Conservation (phyloP, 192 early-diverging fungal species). For the Podila clonocystis region DNA sequence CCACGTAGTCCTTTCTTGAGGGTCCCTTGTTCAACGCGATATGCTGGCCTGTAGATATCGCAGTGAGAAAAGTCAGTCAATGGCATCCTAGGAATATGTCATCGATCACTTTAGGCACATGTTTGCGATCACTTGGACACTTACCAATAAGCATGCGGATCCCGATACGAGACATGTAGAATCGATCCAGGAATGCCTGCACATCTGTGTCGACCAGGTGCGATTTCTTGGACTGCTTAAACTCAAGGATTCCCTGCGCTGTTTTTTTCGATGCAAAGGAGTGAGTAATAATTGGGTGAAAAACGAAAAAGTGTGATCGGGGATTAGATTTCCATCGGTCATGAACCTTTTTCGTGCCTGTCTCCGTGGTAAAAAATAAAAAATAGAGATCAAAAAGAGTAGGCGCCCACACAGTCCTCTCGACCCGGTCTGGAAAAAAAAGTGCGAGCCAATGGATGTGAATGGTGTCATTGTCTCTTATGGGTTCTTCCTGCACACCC, state of each 20-base stretch:
- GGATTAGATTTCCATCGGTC: background rate
- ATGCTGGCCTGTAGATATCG: conserved; percentile 69
- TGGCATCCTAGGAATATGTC: background rate
- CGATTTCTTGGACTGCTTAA: conserved; percentile 72
- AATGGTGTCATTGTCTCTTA: background rate
- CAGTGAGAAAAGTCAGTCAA: background rate
- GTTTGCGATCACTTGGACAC: background rate
- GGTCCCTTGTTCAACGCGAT: conserved; percentile 74
- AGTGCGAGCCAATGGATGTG: background rate
- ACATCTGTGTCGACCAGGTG: conserved; percentile 75
- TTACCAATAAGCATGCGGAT: conserved; percentile 96
- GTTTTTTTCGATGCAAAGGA: background rate
- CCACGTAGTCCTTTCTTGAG: conserved; percentile 81
- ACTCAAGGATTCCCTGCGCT: conserved; percentile 94
- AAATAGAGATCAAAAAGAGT: too few species aligned
- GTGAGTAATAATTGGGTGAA: background rate
- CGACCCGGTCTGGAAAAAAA: background rate
- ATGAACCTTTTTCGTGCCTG: background rate
- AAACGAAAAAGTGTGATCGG: conserved; percentile 1
- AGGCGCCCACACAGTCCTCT: background rate
- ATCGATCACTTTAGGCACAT: conserved; percentile 23
- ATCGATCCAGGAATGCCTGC: conserved; percentile 93
- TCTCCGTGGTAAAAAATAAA: conserved; percentile 3
- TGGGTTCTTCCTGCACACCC: too few species aligned
- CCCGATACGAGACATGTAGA: conserved; percentile 98